These are phyloP conservation scores for Tremellales sp. DNA, from an alignment of 1,284 basidiomycete species.

Conservation along the genomic window DNA sequence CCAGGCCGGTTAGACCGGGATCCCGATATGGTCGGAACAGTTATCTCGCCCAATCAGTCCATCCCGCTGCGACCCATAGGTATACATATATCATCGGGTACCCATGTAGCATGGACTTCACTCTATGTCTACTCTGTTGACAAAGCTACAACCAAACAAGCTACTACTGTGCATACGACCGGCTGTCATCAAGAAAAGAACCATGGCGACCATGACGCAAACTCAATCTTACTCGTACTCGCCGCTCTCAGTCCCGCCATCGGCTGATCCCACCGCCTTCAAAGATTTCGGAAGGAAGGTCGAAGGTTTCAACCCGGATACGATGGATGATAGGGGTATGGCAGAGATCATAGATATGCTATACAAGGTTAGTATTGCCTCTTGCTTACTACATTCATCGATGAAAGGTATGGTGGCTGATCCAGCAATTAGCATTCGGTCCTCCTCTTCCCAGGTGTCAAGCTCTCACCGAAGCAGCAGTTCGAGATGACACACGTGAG, in stretches of 20 bases:
- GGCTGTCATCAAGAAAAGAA: too few relatives aligned
- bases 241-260: slow-evolving; percentile 59
- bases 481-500: slow-evolving; percentile 73
- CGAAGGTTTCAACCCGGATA: slow-evolving; percentile 58
- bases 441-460: slow-evolving; percentile 67
- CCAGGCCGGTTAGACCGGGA: too few relatives aligned
- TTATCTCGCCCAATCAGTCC: too few relatives aligned
- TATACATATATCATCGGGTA: too few relatives aligned
- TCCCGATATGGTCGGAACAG: too few relatives aligned
- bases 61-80: too few relatives aligned
- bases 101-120: too few relatives aligned
- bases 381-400: too few relatives aligned
- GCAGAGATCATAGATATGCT: slow-evolving; percentile 59
- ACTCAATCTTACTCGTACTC: slow-evolving; percentile 19
- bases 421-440: slow-evolving; percentile 60
- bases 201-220: slow-evolving; percentile 12
- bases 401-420: not conserved
- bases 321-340: slow-evolving; percentile 57
- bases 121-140: too few relatives aligned
- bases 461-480: slow-evolving; percentile 73
- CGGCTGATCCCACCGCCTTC: slow-evolving; percentile 59
- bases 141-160: too few relatives aligned
- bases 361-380: slow-evolving; percentile 58
- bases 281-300: slow-evolving; percentile 63
- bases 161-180: too few relatives aligned